Evolutionary conservation across 768 basidiomycete genomes (phyloP), one percentile per base, ranked within the genome.

Genomic region (Rhodotorula graminis): DNA sequence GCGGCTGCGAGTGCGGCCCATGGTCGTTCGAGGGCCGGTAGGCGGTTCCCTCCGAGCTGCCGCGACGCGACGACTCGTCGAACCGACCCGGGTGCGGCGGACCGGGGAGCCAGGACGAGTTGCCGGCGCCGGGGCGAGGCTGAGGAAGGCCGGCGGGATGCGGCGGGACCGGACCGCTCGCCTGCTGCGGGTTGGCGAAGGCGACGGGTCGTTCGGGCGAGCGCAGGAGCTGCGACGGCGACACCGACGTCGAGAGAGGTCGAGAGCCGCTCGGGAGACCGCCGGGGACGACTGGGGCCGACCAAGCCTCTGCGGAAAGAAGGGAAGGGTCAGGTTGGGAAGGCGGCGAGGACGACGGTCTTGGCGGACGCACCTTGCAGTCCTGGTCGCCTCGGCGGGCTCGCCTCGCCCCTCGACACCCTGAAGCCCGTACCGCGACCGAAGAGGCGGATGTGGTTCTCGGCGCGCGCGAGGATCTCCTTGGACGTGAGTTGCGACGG

Each of bases 381-480:
- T 0, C 71, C 71, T 2, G 71, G 71, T 33, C 71, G 57, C 15
- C 67, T 67, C 10, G 71, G 63, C 8, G 58, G 47, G 29, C 58
- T 56, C 12, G 71, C 66, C 47, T 72, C 52, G 3, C 71, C 71
- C 18, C 71, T 50, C 52, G 71, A 60, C 31, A 72, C 60, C 31
- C 57, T 60, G 44, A 68, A 52, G 27, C 50, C 37, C 15, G 1
- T 52, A 21, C 42, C 61, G 18, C 71, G 33, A 40, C 61, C 71
- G 42, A 53, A 55, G 42, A 61, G 46, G 19, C 66, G 66, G 50
- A 67, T 49, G 53, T 72, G 71, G 31, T 68, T 72, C 72, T 93
- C 92, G 74, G 90, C 92, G 82, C 91, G 94, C 85, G 92, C 96
- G 83, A 97, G 83, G 80, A 98, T 93, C 58, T 99, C 95, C 81